Base-by-base conservation (phyloP, 345 rosid species). In the Hypericum perforatum region DNA sequence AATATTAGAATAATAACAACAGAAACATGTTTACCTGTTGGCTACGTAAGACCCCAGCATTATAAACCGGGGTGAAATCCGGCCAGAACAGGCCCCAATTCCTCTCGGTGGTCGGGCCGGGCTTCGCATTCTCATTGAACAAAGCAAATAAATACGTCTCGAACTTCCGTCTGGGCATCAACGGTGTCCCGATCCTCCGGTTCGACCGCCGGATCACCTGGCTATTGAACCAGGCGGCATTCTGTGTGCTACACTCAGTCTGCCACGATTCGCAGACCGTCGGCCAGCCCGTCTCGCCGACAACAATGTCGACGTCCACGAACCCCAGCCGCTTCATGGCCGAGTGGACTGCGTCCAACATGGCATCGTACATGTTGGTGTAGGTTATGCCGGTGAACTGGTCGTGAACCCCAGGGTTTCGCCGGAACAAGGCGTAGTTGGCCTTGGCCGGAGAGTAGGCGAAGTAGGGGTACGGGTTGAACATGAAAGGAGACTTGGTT, bases 281-380 rank as follows among this genome's bases (percentile, higher is more conserved):
- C 0, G 97, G 91, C 97, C 97, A 89, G 9, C 97, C 97, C 0
- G 97, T 80, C 64, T 90, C 97, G 0, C 81, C 89, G 2, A 87
- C 68, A 1, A 77, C 76, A 13, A 86, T 78, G 15, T 9, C 71
- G 0, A 46, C 50, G 22, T 46, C 50, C 5, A 11, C 50, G 22
- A 13, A 46, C 10, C 50, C 50, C 50, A 46, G 7, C 9, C 29
- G 29, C 50, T 46, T 46, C 29, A 46, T 13, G 29, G 50, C 50
- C 4, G 50, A 46, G 22, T 46, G 22, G 50, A 46, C 50, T 4
- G 50, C 50, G 32, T 46, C 50, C 50, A 46, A 12, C 50, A 46
- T 46, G 50, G 50, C 50, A 5, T 46, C 50, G 32, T 13, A 46
- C 50, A 46, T 46, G 32, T 46, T 46, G 16, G 15, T 13, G 50